Evolutionary conservation across 768 basidiomycete genomes (phyloP).

Genomic region (Scleroderma citrinum): DNA sequence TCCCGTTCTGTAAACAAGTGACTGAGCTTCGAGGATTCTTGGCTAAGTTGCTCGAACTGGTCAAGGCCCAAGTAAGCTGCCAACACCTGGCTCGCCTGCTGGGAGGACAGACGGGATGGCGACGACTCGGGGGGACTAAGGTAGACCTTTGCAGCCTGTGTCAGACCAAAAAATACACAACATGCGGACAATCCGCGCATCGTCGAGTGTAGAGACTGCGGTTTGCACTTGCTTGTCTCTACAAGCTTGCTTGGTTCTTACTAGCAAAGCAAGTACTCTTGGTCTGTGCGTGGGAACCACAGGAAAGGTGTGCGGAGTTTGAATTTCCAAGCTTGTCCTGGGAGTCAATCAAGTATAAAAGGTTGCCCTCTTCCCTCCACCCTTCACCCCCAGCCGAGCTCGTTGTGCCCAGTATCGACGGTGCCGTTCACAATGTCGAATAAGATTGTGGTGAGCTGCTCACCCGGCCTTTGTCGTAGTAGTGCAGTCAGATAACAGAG

Average conservation of each 20-base stretch:
- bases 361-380: conserved; percentile 28
- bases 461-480: conserved; percentile 54
- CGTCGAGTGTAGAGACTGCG: neutral
- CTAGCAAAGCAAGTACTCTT: too few relatives aligned
- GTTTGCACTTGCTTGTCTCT: neutral
- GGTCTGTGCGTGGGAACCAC: conserved; percentile 45
- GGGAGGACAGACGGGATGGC: conserved; percentile 38
- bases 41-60: conserved; percentile 46
- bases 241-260: too few relatives aligned
- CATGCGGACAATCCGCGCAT: conserved; percentile 20
- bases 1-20: conserved; percentile 29
- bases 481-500: conserved; percentile 48
- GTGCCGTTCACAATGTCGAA: conserved; percentile 69
- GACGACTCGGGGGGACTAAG: conserved; percentile 42
- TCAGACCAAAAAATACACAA: conserved; percentile 29
- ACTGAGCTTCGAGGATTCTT: conserved; percentile 21
- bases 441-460: conserved; percentile 96
- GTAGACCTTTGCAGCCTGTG: conserved; percentile 54
- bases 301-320: conserved; percentile 34
- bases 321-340: conserved; percentile 35
- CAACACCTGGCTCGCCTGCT: conserved; percentile 54
- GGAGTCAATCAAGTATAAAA: conserved; percentile 37
- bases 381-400: conserved; percentile 27
- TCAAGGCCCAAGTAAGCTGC: conserved; percentile 72
- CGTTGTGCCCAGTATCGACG: conserved; percentile 23